Evolutionary conservation across 495 filamentous ascomycete genomes (phyloP).

Genomic region (Corynascus novoguineensis): DNA sequence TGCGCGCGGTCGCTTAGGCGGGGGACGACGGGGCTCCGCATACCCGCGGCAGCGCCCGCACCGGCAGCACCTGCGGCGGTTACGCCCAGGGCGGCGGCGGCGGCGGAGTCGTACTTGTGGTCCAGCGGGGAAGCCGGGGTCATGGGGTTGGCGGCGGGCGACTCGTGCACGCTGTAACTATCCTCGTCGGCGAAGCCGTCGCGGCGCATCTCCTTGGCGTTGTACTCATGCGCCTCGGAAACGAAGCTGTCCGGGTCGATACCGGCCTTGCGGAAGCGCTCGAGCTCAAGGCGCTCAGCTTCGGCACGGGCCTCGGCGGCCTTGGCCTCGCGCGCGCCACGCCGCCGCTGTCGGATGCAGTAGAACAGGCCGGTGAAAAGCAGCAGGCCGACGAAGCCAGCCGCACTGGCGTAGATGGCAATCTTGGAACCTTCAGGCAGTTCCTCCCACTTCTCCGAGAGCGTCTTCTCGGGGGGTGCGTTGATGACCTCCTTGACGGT

Average conservation of each 20-base stretch:
- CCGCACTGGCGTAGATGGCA: constrained; percentile 55
- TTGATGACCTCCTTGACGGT: constrained; percentile 44
- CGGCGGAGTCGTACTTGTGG: constrained; percentile 9
- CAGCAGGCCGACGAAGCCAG: constrained; percentile 44
- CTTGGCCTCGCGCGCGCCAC: constrained; percentile 58
- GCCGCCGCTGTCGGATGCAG: constrained; percentile 61
- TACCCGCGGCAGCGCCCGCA: constrained; percentile 16
- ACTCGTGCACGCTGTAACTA: constrained; percentile 34
- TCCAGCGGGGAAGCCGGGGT: constrained; percentile 12
- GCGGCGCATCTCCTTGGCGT: constrained; percentile 31
- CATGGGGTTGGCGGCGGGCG: constrained; percentile 26
- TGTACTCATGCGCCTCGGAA: constrained; percentile 38
- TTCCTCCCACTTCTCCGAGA: constrained; percentile 53
- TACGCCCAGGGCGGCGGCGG: constrained; percentile 15
- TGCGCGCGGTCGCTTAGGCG: constrained; percentile 9
- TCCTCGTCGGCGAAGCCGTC: constrained; percentile 28
- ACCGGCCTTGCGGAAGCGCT: constrained; percentile 47
- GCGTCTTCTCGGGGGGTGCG: constrained; percentile 38
- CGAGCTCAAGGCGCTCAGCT: constrained; percentile 59
- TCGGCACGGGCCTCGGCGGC: constrained; percentile 50
- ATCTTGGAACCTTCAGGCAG: constrained; percentile 51
- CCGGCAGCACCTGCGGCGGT: constrained; percentile 24
- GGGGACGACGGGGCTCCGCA: constrained; percentile 10
- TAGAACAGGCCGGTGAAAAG: constrained; percentile 49
- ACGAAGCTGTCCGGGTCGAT: constrained; percentile 42